Base-by-base conservation (phyloP, 352 stramenopile species). In the Phytophthora foliorum region DNA sequence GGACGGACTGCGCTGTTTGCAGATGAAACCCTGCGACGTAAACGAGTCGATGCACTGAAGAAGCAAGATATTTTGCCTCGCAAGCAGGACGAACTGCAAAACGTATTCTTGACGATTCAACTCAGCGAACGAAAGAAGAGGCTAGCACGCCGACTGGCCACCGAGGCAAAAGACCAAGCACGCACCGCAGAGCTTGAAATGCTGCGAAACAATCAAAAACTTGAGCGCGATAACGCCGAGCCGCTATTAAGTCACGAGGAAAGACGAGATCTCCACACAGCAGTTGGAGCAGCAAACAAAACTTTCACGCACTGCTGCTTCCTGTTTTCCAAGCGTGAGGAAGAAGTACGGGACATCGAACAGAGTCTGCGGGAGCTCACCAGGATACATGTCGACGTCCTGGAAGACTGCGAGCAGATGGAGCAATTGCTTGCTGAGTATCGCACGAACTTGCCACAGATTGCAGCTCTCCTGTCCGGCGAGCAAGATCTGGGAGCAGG, bases 311-410 rank as follows among this genome's bases (percentile, higher is more conserved):
- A 88, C 22, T 67, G 75, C 17, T 93, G 86, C 44, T 93, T 93
- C 63, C 51, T 91, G 2, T 92, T 82, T 41, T 78, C 82, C 4
- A 88, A 90, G 57, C 84, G 88, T 6, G 84, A 91, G 57, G 76
- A 94, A 60, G 86, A 95, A 72, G 75, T 82, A 17, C 76, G 74
- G 3, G 86, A 94, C 36, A 88, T 94, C 17, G 81, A 94, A 46
- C 46, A 77, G 17, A 80, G 68, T 34, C 64, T 95, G 10, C 74
- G 80, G 21, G 85, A 94, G 58, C 77, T 94, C 27, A 92, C 83
- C 1, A 82, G 68, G 45, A 82, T 90, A 8, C 88, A 93, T 48
- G 80, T 84, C 0, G 71, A 92, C 36, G 52, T 91, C 17, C 76
- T 93, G 6, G 64, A 89, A 49, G 72, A 93, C 27, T 83, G 84